Conservation (phyloP, 139 green algal genomes). For the Chlorella sp. region DNA sequence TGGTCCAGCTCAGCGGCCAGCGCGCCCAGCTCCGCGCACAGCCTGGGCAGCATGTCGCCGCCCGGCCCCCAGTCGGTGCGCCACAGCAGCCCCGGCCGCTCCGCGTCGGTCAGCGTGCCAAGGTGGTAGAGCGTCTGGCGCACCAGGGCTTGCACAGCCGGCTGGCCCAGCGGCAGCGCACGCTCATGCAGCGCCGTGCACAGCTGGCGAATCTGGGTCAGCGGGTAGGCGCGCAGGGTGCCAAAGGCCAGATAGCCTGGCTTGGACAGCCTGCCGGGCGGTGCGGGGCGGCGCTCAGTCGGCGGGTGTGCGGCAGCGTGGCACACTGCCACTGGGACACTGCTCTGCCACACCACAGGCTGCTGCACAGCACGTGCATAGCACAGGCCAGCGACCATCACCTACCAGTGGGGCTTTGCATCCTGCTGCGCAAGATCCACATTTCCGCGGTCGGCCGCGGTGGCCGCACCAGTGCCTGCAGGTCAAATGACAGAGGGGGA, state of each 20-base stretch:
- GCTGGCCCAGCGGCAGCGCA: slow-evolving; percentile 27
- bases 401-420: slow-evolving; percentile 15
- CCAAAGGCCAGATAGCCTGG: slow-evolving; percentile 27
- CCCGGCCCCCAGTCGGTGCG: slow-evolving; percentile 21
- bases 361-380: no score
- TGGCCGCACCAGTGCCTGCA: slow-evolving; percentile 1
- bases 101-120: slow-evolving; percentile 9
- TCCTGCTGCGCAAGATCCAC: slow-evolving; percentile 37
- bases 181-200: slow-evolving; percentile 27
- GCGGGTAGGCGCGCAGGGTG: slow-evolving; percentile 33
- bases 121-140: slow-evolving; percentile 49
- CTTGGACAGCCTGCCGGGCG: slow-evolving; percentile 48
- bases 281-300: no score
- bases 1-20: slow-evolving; percentile 44
- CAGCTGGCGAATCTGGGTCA: slow-evolving; percentile 30
- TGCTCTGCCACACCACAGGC: no score
- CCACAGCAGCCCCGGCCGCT: slow-evolving; percentile 17
- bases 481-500: no score
- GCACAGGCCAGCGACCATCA: no score
- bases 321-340: no score
- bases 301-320: no score
- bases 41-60: slow-evolving; percentile 16
- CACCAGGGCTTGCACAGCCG: slow-evolving; percentile 36
- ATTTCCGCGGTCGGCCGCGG: slow-evolving; percentile 36
- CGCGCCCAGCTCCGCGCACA: slow-evolving; percentile 27